Conservation (phyloP, 306 rosid species). For the Vigna mungo region DNA sequence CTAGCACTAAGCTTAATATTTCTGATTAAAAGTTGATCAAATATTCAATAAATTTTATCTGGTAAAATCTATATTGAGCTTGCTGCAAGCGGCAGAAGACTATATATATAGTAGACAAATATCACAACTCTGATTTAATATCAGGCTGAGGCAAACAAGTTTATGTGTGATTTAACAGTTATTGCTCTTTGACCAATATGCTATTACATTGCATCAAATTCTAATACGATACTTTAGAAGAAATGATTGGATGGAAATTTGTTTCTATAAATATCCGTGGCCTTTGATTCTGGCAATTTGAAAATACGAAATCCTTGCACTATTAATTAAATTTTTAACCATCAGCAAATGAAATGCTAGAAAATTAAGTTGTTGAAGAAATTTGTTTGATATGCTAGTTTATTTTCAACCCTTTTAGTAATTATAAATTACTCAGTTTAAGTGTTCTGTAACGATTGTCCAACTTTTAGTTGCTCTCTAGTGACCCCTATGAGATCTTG, state of each 20-base stretch:
- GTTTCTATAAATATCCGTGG: neutral
- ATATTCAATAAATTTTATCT: conserved; percentile 15
- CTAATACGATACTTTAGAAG: neutral
- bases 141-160: neutral
- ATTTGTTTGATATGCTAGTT: conserved; percentile 7
- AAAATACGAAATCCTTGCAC: neutral
- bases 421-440: neutral
- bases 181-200: neutral
- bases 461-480: neutral
- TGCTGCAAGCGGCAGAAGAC: conserved; percentile 7
- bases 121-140: neutral
- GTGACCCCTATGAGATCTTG: neutral
- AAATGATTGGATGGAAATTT: conserved; percentile 8
- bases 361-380: conserved; percentile 6
- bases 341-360: neutral
- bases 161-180: conserved; percentile 30
- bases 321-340: conserved; percentile 2
- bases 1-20: conserved; percentile 1
- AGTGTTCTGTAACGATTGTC: conserved; percentile 2
- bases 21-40: conserved; percentile 30
- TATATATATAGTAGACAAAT: conserved; percentile 7
- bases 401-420: neutral
- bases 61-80: conserved; percentile 10
- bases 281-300: conserved; percentile 2
- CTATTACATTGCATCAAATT: conserved; percentile 21